Evolutionary conservation across 192 early-diverging fungal genomes (phyloP).

Genomic region (Umbelopsis sp.): DNA sequence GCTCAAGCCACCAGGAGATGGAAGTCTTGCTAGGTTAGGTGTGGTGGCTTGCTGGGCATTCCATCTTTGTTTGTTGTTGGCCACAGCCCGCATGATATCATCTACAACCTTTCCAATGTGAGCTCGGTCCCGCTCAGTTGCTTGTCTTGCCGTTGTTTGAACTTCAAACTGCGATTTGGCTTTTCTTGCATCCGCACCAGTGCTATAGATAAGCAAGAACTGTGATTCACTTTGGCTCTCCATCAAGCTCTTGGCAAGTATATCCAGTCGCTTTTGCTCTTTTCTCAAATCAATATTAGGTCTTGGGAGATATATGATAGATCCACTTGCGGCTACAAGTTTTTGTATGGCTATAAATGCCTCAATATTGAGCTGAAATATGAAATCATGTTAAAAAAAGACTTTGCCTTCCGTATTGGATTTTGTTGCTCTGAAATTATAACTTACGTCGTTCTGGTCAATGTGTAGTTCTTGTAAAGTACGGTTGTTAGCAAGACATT

Average conservation of each 20-base stretch:
- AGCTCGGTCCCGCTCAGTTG: background rate
- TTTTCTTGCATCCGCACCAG: constrained; percentile 1
- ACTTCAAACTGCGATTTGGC: constrained; percentile 15
- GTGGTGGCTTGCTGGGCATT: constrained; percentile 2
- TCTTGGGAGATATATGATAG: background rate
- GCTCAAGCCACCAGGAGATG: background rate
- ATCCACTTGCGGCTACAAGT: background rate
- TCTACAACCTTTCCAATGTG: constrained; percentile 16
- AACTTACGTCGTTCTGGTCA: constrained; percentile 20
- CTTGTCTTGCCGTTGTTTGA: constrained; percentile 5
- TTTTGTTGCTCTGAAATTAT: no score
- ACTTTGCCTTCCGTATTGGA: background rate
- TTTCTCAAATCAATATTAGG: constrained; percentile 18
- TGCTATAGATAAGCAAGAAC: constrained; percentile 15
- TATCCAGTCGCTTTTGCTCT: constrained; percentile 18
- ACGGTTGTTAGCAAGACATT: background rate
- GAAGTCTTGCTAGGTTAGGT: background rate
- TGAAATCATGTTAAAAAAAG: background rate
- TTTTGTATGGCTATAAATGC: constrained; percentile 13
- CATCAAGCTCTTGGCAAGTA: background rate
- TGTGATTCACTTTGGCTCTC: constrained; percentile 23
- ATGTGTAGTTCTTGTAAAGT: constrained; percentile 17
- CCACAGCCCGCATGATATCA: constrained; percentile 12
- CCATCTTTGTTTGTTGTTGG: constrained; percentile 11
- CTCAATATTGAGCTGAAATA: constrained; percentile 1